Evolutionary conservation across 1,139 yeast genomes (phyloP).

Genomic region (Debaryomycetaceae sp.): DNA sequence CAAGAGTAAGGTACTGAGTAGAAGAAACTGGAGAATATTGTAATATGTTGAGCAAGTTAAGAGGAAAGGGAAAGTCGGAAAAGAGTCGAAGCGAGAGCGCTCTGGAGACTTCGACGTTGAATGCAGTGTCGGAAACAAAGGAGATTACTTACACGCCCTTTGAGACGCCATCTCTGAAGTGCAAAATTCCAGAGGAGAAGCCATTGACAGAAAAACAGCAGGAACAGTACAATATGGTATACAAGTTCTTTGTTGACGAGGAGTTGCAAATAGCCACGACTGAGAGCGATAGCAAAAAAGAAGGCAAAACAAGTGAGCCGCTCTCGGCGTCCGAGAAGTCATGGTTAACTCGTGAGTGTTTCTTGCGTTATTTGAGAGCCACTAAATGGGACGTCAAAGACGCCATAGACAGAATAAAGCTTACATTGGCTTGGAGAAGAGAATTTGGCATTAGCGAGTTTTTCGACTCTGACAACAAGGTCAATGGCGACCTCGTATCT

Average conservation of each 20-base stretch:
- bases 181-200: slow-evolving; percentile 50
- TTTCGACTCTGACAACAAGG: slow-evolving; percentile 30
- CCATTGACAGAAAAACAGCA: slow-evolving; percentile 53
- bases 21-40: too few species aligned
- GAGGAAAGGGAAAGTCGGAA: slow-evolving; percentile 10
- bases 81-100: background rate
- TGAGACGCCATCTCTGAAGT: slow-evolving; percentile 40
- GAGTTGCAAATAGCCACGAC: slow-evolving; percentile 35
- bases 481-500: slow-evolving; percentile 29
- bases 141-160: slow-evolving; percentile 45
- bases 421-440: slow-evolving; percentile 47
- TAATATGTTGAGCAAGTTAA: slow-evolving; percentile 16
- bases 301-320: slow-evolving; percentile 13
- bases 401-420: slow-evolving; percentile 39
- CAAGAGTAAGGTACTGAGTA: too few species aligned
- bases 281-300: slow-evolving; percentile 38
- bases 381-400: slow-evolving; percentile 42
- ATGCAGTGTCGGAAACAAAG: slow-evolving; percentile 1
- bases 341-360: slow-evolving; percentile 49
- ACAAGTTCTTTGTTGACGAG: slow-evolving; percentile 53
- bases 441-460: slow-evolving; percentile 39
- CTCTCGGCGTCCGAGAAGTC: slow-evolving; percentile 33
- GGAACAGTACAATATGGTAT: slow-evolving; percentile 54
- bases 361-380: slow-evolving; percentile 45
- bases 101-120: background rate